phyloP scores from a whole-genome alignment of 495 filamentous ascomycete genomes.

The Penicillium cosmopolitanum region DNA sequence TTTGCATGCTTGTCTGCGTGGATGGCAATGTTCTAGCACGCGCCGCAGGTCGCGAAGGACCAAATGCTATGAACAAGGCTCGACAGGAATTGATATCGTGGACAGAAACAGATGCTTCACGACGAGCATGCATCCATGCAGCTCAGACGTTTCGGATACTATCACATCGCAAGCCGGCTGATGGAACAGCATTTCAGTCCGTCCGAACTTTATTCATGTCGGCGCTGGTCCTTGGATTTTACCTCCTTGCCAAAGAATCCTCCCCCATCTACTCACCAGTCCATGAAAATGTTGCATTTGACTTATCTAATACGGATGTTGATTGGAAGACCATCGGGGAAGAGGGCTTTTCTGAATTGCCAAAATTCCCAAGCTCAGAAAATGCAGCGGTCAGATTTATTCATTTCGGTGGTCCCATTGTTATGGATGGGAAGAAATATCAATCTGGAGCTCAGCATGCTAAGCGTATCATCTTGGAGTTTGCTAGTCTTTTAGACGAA shows the following conservation, averaged over 20 bases:
- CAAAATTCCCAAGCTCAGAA: not conserved
- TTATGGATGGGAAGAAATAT: constrained; percentile 15
- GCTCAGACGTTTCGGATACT: constrained; percentile 14
- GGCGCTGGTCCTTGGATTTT: constrained; percentile 13
- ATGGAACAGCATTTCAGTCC: constrained; percentile 20
- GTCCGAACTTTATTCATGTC: constrained; percentile 17
- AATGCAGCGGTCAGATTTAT: constrained; percentile 7
- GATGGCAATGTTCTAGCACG: constrained; percentile 10
- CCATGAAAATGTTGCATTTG: not conserved
- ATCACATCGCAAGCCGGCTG: constrained; percentile 18
- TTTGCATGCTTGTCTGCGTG: constrained; percentile 10
- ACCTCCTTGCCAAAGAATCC: not conserved
- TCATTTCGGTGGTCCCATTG: constrained; percentile 11
- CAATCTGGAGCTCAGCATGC: constrained; percentile 10
- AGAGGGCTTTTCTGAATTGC: constrained; percentile 3
- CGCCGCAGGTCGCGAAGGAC: constrained; percentile 15
- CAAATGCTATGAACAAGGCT: constrained; percentile 6
- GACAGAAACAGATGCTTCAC: constrained; percentile 9
- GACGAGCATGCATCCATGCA: constrained; percentile 19
- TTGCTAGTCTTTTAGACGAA: constrained; percentile 16
- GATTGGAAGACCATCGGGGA: constrained; percentile 15
- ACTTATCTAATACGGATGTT: constrained; percentile 6
- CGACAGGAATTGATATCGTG: constrained; percentile 1
- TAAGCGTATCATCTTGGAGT: constrained; percentile 18
- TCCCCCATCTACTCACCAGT: not conserved